Percentiles rank a stretch among this genome's conserved stretches.
Evolutionary conservation across 2,329 filamentous ascomycete species (phyloP).

Genomic region (Fusarium siculi): DNA sequence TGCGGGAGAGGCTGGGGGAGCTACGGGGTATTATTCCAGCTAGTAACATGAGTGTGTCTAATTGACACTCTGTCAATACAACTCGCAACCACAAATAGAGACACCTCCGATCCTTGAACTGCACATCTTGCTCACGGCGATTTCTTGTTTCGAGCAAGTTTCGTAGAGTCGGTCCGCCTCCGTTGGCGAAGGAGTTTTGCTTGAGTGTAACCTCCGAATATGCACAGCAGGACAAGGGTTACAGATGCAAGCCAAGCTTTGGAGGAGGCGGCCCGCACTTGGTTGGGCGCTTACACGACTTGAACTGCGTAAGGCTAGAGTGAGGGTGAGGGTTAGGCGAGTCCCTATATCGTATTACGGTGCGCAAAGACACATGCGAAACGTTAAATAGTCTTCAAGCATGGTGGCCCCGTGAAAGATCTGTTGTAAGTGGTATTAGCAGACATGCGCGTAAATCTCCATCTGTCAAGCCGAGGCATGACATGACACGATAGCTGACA

Average conservation of each 20-base stretch:
- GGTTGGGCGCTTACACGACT: constrained; percentile 33
- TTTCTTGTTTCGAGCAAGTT: constrained; percentile 16
- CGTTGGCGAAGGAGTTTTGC: neutral
- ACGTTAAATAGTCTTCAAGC: constrained; percentile 26
- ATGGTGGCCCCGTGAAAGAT: neutral
- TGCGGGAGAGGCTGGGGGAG: constrained; percentile 26
- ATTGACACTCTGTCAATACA: constrained; percentile 9
- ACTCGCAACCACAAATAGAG: constrained; percentile 5
- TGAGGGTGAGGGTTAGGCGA: neutral
- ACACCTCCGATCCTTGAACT: neutral
- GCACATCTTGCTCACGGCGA: constrained; percentile 14
- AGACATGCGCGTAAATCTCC: neutral
- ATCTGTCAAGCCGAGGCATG: constrained; percentile 18
- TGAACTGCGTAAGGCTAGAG: constrained; percentile 1
- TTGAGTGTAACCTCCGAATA: constrained; percentile 16
- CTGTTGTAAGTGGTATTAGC: neutral
- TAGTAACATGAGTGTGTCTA: neutral
- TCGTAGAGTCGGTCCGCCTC: constrained; percentile 19
- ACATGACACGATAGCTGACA: neutral
- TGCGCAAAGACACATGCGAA: constrained; percentile 36
- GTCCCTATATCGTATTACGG: neutral
- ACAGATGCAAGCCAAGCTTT: constrained; percentile 29
- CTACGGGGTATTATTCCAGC: constrained; percentile 4
- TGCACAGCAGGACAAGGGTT: constrained; percentile 8
- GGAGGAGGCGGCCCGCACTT: constrained; percentile 19